Evolutionary conservation across 2,329 filamentous ascomycete species (phyloP), one percentile per base, ranked within the genome.

Genomic region (Fonsecaea monophora): DNA sequence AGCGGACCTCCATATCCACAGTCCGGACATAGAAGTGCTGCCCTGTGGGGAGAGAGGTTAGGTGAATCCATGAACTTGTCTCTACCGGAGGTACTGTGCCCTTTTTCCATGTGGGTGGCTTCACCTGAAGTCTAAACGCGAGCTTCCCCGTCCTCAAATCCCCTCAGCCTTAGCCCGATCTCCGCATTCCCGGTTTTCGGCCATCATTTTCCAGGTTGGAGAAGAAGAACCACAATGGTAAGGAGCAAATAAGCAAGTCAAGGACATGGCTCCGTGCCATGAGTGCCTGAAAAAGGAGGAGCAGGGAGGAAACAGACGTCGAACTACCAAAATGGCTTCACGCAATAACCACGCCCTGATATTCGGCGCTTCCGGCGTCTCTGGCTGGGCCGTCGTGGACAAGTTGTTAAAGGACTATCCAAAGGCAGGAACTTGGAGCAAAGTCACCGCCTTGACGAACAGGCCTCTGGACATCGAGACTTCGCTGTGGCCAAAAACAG

Each of bases 321-420:
- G 10, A 25, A 50, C 10, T 18, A 15, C 15, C 15, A 48, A 61
- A 50, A 61, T 61, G 58, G 58, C 37, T 25, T 25, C 45, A 30
- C 12, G 25, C 45, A 50, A 50, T 15, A 64, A 21, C 18, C 45
- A 79, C 42, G 79, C 79, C 2, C 74, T 81, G 5, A 76, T 82
- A 15, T 80, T 80, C 56, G 81, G 81, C 37, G 77, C 76, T 50
- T 78, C 77, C 7, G 80, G 81, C 9, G 78, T 82, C 42, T 76
- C 74, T 58, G 80, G 79, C 58, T 82, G 80, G 81, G 76, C 79
- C 6, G 75, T 81, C 50, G 74, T 79, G 15, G 80, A 82, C 59
- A 74, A 79, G 58, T 68, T 82, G 2, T 69, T 77, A 6, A 68
- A 75, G 53, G 53, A 63, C 12, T 82, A 81, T 65, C 80, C 80